These are phyloP conservation scores for Isatis tinctoria DNA, from an alignment of 345 rosid species.

Conservation along the genomic window DNA sequence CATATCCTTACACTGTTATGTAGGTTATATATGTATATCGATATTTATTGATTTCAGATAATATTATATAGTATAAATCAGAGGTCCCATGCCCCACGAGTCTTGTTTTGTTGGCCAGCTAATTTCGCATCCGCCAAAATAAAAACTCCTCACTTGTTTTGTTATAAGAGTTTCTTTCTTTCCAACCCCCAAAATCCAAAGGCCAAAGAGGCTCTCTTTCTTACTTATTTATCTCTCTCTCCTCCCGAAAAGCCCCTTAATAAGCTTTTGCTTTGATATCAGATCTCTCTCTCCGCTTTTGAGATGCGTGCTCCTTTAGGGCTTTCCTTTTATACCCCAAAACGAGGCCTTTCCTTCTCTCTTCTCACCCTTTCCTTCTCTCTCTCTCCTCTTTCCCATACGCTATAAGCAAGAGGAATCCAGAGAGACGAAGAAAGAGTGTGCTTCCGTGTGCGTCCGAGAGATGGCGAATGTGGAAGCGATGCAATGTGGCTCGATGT, in stretches of 20 bases:
- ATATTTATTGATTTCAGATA: not conserved
- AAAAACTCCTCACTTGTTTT: slow-evolving; percentile 19
- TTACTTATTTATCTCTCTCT: slow-evolving; percentile 21
- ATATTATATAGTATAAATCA: not conserved
- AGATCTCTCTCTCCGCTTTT: slow-evolving; percentile 33
- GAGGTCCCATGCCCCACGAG: slow-evolving; percentile 35
- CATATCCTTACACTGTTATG: slow-evolving; percentile 1
- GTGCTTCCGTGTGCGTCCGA: not conserved
- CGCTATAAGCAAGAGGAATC: slow-evolving; percentile 10
- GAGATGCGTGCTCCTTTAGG: slow-evolving; percentile 51
- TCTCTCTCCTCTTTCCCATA: slow-evolving; percentile 6
- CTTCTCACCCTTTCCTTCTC: slow-evolving; percentile 19
- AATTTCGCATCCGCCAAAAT: slow-evolving; percentile 36
- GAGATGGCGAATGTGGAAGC: slow-evolving; percentile 60
- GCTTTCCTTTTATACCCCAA: slow-evolving; percentile 43
- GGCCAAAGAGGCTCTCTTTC: slow-evolving; percentile 30
- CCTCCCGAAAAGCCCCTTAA: slow-evolving; percentile 19
- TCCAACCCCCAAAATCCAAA: slow-evolving; percentile 27
- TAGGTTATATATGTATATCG: not conserved
- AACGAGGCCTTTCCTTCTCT: slow-evolving; percentile 33
- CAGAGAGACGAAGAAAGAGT: not conserved
- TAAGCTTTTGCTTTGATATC: slow-evolving; percentile 30
- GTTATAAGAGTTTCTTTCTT: not conserved
- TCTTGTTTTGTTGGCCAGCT: slow-evolving; percentile 50
- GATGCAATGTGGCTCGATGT: slow-evolving; percentile 44